Base-by-base conservation (phyloP, 164 flowering plant species). In the Kingdonia uniflora region DNA sequence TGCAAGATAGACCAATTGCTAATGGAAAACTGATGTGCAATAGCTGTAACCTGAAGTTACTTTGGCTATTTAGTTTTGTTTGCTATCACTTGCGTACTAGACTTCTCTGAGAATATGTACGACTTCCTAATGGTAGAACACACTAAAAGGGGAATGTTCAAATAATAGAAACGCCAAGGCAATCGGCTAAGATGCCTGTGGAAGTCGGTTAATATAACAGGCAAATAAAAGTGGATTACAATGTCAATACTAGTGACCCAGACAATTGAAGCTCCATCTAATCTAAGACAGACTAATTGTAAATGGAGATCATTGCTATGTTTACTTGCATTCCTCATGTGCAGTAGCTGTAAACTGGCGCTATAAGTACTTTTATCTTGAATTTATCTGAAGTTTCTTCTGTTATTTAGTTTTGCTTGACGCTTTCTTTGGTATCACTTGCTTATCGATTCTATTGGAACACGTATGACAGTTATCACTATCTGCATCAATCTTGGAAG, bases 401-500 rank as follows among this genome's bases (percentile, higher is more conserved):
- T 47, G 22, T 16, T 19, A 44, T 54, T 24, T 23, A 3, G 13
- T 21, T 44, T 3, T 21, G 33, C n/a, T 20, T 43, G 39, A 25
- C 14, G 29, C 42, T 26, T 29, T 23, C 14, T 25, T 37, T 35
- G 11, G 24, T 63, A 55, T 68, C 42, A 56, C 37, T 55, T 29
- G 58, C 37, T 52, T 11, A 21, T 42, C 43, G n/a, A n/a, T n/a
- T n/a, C n/a, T n/a, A n/a, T n/a, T n/a, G n/a, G 51, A 50, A 50
- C 42, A 42, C 51, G 15, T 56, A 24, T 19, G 40, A 71, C 87
- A 89, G 97, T 61, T 89, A 50, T 84, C 97, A 45, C 57, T 81
- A 19, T 81, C 90, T 61, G 97, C 92, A 13, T 55, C 83, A 49
- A 74, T 68, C 58, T 76, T 89, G 73, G 80, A 76, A 48, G 90